phyloP scores from a whole-genome alignment of 192 early-diverging fungal species.

The Coemansia sp. region DNA sequence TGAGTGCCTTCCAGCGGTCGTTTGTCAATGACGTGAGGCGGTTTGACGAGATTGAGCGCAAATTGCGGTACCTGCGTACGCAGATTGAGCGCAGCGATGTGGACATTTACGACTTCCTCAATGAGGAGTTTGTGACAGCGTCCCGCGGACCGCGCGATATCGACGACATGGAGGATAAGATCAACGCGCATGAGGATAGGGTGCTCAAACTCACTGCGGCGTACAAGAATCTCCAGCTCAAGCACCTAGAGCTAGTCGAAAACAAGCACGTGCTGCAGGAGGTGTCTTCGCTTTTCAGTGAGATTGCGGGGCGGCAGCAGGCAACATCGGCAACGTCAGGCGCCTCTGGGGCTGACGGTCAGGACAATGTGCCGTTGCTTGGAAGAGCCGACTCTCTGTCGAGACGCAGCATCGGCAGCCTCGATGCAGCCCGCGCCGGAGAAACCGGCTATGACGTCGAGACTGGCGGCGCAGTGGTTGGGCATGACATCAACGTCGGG shows the following conservation, averaged over 20 bases:
- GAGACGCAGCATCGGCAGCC: constrained; percentile 53
- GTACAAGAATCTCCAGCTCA: constrained; percentile 84
- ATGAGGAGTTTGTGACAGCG: constrained; percentile 54
- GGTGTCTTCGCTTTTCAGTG: constrained; percentile 50
- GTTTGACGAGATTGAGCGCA: constrained; percentile 96
- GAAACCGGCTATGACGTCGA: constrained; percentile 36
- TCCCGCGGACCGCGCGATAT: constrained; percentile 85
- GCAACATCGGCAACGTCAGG: background rate
- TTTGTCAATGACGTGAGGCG: constrained; percentile 95
- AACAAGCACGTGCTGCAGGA: constrained; percentile 86
- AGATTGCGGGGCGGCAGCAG: constrained; percentile 55
- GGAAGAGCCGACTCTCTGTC: constrained; percentile 56
- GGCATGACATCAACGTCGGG: constrained; percentile 62
- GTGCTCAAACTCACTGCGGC: constrained; percentile 83
- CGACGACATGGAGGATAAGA: constrained; percentile 84
- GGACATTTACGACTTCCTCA: constrained; percentile 49
- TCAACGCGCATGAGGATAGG: constrained; percentile 79
- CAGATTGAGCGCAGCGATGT: constrained; percentile 83
- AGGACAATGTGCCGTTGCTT: constrained; percentile 60
- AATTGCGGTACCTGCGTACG: constrained; percentile 82
- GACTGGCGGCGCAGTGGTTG: constrained; percentile 13
- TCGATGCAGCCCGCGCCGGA: constrained; percentile 38
- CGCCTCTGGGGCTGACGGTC: background rate
- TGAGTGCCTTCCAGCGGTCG: constrained; percentile 95
- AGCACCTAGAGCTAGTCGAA: constrained; percentile 87